These are phyloP conservation scores for Botrytis deweyae DNA, from an alignment of 2,329 filamentous ascomycete genomes.

Conservation along the genomic window DNA sequence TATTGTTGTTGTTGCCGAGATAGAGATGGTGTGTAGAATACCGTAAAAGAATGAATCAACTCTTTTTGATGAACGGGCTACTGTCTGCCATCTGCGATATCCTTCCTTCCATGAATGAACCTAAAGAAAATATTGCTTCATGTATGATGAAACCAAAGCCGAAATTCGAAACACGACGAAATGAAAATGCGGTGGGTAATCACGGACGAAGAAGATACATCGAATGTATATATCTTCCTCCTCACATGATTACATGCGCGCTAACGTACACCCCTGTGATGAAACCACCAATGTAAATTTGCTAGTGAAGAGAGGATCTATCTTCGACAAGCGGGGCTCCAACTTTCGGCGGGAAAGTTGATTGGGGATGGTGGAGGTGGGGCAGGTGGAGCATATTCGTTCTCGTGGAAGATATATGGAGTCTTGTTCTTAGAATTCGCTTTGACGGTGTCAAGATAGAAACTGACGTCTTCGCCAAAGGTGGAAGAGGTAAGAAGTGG, in stretches of 20 bases:
- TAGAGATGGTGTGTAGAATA: neutral
- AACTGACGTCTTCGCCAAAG: slow-evolving; percentile 35
- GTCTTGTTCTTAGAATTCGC: slow-evolving; percentile 35
- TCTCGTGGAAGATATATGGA: slow-evolving; percentile 42
- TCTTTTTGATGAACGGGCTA: neutral
- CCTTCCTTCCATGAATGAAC: neutral
- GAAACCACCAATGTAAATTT: neutral
- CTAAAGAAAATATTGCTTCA: neutral
- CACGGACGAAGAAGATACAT: too few relatives aligned
- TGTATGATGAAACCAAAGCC: neutral
- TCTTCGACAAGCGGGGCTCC: slow-evolving; percentile 39
- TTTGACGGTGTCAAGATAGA: slow-evolving; percentile 34
- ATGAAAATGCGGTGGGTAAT: neutral
- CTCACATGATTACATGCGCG: neutral
- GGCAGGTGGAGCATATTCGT: slow-evolving; percentile 64
- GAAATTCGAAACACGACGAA: slow-evolving; percentile 1
- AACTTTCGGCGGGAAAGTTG: slow-evolving; percentile 58
- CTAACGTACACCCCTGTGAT: slow-evolving; percentile 14
- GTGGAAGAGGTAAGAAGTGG: slow-evolving; percentile 33
- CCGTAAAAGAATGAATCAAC: neutral
- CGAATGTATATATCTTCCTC: neutral
- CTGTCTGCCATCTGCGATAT: neutral
- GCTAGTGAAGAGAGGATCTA: neutral
- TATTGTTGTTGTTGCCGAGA: neutral
- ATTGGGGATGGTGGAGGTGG: slow-evolving; percentile 64